phyloP scores from a whole-genome alignment of 208 protist species.

The Wallacemonas sp. region DNA sequence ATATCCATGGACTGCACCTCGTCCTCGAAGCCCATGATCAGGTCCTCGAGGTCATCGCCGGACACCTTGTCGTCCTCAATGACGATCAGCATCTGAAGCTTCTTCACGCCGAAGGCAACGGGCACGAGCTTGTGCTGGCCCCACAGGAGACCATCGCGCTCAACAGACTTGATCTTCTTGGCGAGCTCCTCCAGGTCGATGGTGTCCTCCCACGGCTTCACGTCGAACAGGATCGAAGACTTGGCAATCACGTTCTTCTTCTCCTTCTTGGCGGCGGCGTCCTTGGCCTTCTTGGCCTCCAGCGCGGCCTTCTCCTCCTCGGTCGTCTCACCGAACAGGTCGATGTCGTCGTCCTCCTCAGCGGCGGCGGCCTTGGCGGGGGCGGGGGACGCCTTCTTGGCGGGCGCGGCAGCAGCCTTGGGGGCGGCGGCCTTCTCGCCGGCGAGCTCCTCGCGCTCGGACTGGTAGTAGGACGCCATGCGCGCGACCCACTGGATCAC shows the following conservation, averaged over 20 bases:
- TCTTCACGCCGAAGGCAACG: slow-evolving; percentile 96
- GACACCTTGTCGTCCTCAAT: slow-evolving; percentile 96
- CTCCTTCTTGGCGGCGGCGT: slow-evolving; percentile 78
- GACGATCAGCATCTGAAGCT: slow-evolving; percentile 93
- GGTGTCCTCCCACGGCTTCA: slow-evolving; percentile 95
- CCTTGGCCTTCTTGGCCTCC: slow-evolving; percentile 87
- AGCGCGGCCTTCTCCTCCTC: slow-evolving; percentile 87
- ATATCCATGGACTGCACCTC: slow-evolving; percentile 96
- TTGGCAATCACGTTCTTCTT: slow-evolving; percentile 88
- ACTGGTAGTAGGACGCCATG: slow-evolving; percentile 92
- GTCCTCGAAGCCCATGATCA: slow-evolving; percentile 93
- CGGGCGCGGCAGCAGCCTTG: too few relatives aligned
- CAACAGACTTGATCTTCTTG: slow-evolving; percentile 77
- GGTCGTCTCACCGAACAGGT: slow-evolving; percentile 88
- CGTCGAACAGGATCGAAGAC: slow-evolving; percentile 91
- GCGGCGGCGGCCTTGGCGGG: slow-evolving; percentile 37
- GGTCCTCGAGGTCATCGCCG: slow-evolving; percentile 93
- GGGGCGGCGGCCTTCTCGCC: slow-evolving; percentile 29
- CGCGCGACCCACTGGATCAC: slow-evolving; percentile 87
- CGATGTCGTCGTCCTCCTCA: slow-evolving; percentile 88
- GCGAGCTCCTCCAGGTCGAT: slow-evolving; percentile 89
- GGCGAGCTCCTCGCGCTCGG: slow-evolving; percentile 71
- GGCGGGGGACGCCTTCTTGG: slow-evolving; percentile 25
- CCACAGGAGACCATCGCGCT: slow-evolving; percentile 92
- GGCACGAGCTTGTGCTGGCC: slow-evolving; percentile 90